Percentiles rank a stretch among this genome's conserved stretches.
phyloP scores from a whole-genome alignment of 2,329 filamentous ascomycete species.

The Penicillium freii region DNA sequence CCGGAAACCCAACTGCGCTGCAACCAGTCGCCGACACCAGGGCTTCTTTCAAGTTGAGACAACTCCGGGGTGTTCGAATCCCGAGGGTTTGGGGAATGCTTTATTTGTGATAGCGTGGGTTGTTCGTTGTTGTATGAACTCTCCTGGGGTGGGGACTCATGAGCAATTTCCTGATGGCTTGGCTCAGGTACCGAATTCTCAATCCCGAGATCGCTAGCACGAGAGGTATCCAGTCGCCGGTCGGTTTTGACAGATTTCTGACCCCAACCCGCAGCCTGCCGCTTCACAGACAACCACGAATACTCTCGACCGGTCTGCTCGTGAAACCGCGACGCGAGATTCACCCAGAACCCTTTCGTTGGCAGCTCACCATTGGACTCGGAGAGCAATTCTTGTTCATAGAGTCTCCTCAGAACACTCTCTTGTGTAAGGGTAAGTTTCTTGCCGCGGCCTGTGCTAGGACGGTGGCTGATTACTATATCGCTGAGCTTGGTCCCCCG shows the following conservation, averaged over 20 bases:
- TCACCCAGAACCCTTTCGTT: neutral
- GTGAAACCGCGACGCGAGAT: neutral
- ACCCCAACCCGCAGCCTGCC: neutral
- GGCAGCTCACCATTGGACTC: neutral
- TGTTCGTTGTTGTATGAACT: neutral
- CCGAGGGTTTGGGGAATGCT: neutral
- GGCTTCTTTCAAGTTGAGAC: neutral
- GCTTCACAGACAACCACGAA: slow-evolving; percentile 7
- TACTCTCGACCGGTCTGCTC: neutral
- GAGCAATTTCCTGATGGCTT: neutral
- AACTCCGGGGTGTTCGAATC: neutral
- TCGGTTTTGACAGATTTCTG: neutral
- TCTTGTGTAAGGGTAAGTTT: slow-evolving; percentile 1
- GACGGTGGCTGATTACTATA: neutral
- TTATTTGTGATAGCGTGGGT: neutral
- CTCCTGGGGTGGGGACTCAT: too few relatives aligned
- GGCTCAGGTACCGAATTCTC: neutral
- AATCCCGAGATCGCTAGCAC: neutral
- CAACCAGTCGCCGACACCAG: neutral
- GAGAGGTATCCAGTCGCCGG: neutral
- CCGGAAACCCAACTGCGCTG: neutral
- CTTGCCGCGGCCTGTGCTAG: slow-evolving; percentile 1
- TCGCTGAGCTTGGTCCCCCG: neutral
- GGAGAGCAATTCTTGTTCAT: neutral
- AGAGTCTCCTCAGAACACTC: neutral